A percentile compares a stretch with the other conserved stretches of the same genome.
Conservation (phyloP, 75 land plant species). For the Pinus taeda region DNA sequence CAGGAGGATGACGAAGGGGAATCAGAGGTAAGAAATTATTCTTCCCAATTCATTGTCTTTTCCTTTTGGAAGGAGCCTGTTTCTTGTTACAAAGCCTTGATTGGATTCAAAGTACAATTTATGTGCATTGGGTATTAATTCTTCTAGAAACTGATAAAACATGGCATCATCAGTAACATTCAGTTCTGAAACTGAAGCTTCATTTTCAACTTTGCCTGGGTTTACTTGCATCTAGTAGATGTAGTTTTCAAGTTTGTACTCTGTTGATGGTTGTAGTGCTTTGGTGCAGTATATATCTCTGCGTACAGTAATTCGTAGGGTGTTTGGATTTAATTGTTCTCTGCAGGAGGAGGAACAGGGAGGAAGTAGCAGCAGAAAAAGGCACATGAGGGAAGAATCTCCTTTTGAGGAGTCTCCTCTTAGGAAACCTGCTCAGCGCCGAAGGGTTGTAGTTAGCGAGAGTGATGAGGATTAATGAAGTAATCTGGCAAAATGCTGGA, state of each 20-base stretch:
- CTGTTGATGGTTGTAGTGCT: background rate
- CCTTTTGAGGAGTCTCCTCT: slow-evolving; percentile 59
- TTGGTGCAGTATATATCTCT: background rate
- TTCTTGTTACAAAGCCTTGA: background rate
- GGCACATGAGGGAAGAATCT: slow-evolving; percentile 17
- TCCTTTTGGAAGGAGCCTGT: too few relatives aligned
- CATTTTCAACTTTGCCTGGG: background rate
- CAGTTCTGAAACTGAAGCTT: background rate
- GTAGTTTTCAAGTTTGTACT: background rate
- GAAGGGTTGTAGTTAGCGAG: slow-evolving; percentile 87
- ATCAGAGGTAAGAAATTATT: slow-evolving; percentile 35
- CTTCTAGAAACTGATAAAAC: background rate
- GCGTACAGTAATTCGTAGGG: slow-evolving; percentile 1
- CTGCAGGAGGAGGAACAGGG: slow-evolving; percentile 46
- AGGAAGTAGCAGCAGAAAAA: slow-evolving; percentile 68
- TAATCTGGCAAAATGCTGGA: too few relatives aligned
- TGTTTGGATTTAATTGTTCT: background rate
- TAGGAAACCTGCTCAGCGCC: slow-evolving; percentile 53
- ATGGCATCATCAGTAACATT: background rate
- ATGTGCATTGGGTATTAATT: background rate
- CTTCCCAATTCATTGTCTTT: background rate
- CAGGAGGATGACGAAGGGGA: slow-evolving; percentile 44
- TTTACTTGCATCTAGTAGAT: background rate
- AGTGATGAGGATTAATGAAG: slow-evolving; percentile 86
- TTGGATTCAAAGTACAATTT: background rate